Base-by-base conservation (phyloP, 208 protist species). In the Trypanosoma vivax region DNA sequence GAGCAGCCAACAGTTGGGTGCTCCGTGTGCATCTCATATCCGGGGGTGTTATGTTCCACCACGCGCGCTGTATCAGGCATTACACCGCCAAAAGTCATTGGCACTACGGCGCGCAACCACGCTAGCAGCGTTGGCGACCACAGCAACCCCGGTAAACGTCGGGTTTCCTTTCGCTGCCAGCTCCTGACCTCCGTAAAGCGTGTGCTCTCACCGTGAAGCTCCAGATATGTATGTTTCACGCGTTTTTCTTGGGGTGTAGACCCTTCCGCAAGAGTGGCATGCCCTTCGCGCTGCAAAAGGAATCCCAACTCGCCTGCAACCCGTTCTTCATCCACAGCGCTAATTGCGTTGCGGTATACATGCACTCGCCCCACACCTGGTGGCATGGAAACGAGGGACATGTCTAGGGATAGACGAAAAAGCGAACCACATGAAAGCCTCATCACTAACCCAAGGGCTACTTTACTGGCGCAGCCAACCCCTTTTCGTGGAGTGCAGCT, bases 11-110 rank as follows among this genome's bases (percentile, higher is more conserved):
- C 77, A 11, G 79, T 91, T 9, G 87, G 87, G 57, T 88, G 83
- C 64, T 94, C 82, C 4, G 76, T 63, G 48, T 94, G 87, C 70
- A 89, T 78, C 47, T 94, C 87, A 24, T 94, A 94, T 10, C 87
- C 87, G 0, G 87, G 76, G 16, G 88, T 40, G 28, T 78, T 66
- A 52, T 94, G 83, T 60, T 94, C 87, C 1, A 94, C 80, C 1
- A 94, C 77, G 7, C 87, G 79, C n/a, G 74, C 87, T 2, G 75
- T 89, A 67, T 94, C 83, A 0, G 79, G 79, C 43, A 83, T 51
- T 0, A 29, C 21, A 31, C 73, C 70, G 0, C 82, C 48, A n/a
- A 83, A 21, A 21, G 52, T 25, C 21, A 43, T 6, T 14, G 60
- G 65, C 0, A 61, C 71, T 2, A 84, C 31, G 6, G 73, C 40